Evolutionary conservation across 2,329 filamentous ascomycete species (phyloP).

Genomic region (Fusarium nanum): DNA sequence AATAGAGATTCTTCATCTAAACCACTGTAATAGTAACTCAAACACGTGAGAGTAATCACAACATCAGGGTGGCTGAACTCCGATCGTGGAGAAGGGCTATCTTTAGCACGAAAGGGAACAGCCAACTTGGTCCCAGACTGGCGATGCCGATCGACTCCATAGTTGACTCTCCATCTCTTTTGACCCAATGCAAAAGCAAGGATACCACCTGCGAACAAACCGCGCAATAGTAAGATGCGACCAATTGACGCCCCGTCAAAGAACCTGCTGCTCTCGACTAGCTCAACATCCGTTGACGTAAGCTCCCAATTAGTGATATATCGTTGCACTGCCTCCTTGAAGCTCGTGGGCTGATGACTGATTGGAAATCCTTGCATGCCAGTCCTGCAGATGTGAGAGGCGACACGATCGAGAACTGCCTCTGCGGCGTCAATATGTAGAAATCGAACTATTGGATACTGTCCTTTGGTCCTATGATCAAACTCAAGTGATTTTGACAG

Average conservation of each 20-base stretch:
- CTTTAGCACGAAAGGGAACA: slow-evolving; percentile 76
- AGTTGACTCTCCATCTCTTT: slow-evolving; percentile 76
- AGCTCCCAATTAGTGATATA: slow-evolving; percentile 59
- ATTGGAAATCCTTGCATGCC: slow-evolving; percentile 59
- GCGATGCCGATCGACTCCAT: slow-evolving; percentile 65
- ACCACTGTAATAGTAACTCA: slow-evolving; percentile 67
- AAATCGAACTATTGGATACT: slow-evolving; percentile 60
- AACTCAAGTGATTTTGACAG: background rate
- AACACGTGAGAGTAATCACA: slow-evolving; percentile 72
- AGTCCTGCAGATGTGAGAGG: slow-evolving; percentile 54
- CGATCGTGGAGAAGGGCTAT: slow-evolving; percentile 68
- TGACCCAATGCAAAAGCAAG: slow-evolving; percentile 65
- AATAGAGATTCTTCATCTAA: slow-evolving; percentile 63
- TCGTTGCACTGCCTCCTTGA: slow-evolving; percentile 50
- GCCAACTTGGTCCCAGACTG: slow-evolving; percentile 65
- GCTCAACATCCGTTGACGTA: slow-evolving; percentile 42
- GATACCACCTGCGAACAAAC: slow-evolving; percentile 67
- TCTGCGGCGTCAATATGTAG: slow-evolving; percentile 51
- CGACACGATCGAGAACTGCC: slow-evolving; percentile 50
- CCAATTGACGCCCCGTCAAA: background rate
- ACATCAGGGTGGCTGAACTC: slow-evolving; percentile 78
- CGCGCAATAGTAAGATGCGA: slow-evolving; percentile 51
- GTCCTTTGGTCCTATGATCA: slow-evolving; percentile 55
- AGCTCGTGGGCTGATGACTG: slow-evolving; percentile 46
- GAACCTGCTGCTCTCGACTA: slow-evolving; percentile 49